Evolutionary conservation across 1,139 yeast species (phyloP), one percentile per base, ranked within the genome.

Genomic region (Lodderomyces parapsilosis): DNA sequence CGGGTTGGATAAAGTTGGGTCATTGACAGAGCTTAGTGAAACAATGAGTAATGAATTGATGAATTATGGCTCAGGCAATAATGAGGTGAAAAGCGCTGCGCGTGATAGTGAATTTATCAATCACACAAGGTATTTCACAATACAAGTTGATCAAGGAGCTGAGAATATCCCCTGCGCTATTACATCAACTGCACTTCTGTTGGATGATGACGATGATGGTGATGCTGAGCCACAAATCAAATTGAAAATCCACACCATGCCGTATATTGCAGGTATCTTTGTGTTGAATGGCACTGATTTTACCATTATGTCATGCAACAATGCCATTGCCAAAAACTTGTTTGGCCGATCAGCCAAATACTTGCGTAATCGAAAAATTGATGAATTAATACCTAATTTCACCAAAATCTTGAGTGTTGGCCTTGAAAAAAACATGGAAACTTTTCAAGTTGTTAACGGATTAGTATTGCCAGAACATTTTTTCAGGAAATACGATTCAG

Each of bases 181-280:
- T 2, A 77, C 88, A 0, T 78, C 86, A 0, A 76, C 78, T 37
- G 20, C 40, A 3, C 18, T 39, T n/a, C 78, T 81, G 0, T 57
- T 81, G 25, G 81, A 81, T 43, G 67, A 69, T 37, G 59, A 60
- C n/a, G 63, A 64, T 32, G 81, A 81, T 43, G 67, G 69, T 37
- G 59, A 60, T n/a, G 63, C 65, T 32, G 66, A 68, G 18, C 58
- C 66, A 39, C 76, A 61, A 52, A 55, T 80, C 23, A 74, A 80
- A 50, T 57, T 85, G 41, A 83, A 84, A 49, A 74, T 86, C 24
- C 93, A 85, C 53, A 76, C 93, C 2, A 62, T 88, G 49, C 96
- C 96, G 0, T 87, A 88, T 58, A 87, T 89, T 55, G 94, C 96
- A 0, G 96, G 96, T 27, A 80, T 87, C 18, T 81, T 89, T 54